Conservation (phyloP, 2,329 filamentous ascomycete species). For the Penicillium rolfsii region DNA sequence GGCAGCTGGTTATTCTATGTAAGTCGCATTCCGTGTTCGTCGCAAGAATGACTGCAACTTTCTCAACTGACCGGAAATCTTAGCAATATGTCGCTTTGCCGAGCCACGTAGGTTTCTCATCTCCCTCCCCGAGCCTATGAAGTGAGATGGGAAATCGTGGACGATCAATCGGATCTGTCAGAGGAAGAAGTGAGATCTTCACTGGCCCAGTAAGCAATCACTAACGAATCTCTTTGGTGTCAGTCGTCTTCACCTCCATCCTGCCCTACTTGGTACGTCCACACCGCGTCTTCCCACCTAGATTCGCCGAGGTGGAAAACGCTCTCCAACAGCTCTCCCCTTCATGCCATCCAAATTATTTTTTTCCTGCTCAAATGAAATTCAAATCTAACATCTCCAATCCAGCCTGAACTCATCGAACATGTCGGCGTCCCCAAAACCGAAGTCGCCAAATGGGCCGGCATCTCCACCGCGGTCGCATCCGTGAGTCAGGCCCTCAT, state of each 20-base stretch:
- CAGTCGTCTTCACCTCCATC: slow-evolving; percentile 26
- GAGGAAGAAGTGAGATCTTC: not conserved
- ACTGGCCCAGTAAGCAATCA: not conserved
- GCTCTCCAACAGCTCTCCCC: not conserved
- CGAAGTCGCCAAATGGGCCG: slow-evolving; percentile 79
- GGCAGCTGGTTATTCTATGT: slow-evolving; percentile 80
- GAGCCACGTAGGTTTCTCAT: slow-evolving; percentile 59
- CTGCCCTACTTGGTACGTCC: slow-evolving; percentile 26
- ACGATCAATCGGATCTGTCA: not conserved
- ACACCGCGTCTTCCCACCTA: not conserved
- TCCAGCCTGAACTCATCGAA: slow-evolving; percentile 75
- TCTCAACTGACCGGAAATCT: slow-evolving; percentile 2
- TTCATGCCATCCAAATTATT: not conserved
- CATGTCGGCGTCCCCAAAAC: slow-evolving; percentile 70
- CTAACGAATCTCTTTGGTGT: slow-evolving; percentile 9
- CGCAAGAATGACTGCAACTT: not conserved
- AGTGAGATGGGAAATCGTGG: not conserved
- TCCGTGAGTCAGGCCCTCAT: slow-evolving; percentile 72
- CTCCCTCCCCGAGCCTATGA: not conserved
- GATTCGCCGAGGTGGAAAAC: slow-evolving; percentile 17
- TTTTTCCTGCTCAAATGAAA: not conserved
- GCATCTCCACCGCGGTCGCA: slow-evolving; percentile 71
- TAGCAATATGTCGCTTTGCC: slow-evolving; percentile 76
- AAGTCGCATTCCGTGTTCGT: slow-evolving; percentile 35
- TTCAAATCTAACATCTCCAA: slow-evolving; percentile 38